phyloP scores from a whole-genome alignment of 352 stramenopile species.

The Pythium phragmiticola region DNA sequence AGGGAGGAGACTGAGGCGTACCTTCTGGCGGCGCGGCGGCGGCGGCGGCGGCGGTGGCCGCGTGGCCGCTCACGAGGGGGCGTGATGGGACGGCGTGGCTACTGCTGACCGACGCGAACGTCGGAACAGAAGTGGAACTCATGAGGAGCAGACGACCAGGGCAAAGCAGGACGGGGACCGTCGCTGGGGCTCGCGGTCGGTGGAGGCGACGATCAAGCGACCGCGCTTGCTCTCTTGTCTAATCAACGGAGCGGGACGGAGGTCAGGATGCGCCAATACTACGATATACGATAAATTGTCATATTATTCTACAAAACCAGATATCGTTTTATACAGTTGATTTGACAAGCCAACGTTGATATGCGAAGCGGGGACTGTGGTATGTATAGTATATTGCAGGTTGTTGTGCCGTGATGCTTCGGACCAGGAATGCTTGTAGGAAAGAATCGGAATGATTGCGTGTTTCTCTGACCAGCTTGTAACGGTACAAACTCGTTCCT shows the following conservation, averaged over 20 bases:
- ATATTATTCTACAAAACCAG: background rate
- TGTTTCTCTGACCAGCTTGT: background rate
- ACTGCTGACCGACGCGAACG: background rate
- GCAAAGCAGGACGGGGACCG: background rate
- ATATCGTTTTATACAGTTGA: background rate
- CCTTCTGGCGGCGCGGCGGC: background rate
- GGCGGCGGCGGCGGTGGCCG: background rate
- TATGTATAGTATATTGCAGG: no score
- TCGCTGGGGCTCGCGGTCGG: background rate
- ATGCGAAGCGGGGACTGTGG: no score
- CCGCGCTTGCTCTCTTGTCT: background rate
- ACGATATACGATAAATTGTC: background rate
- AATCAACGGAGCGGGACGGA: background rate
- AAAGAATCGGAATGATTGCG: background rate
- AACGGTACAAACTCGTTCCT: background rate
- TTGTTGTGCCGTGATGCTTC: background rate
- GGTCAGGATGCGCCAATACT: background rate
- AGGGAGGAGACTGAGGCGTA: background rate
- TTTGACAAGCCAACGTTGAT: background rate
- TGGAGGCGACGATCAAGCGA: background rate
- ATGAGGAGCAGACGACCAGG: background rate
- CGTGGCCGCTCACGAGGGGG: background rate
- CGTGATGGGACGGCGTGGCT: background rate
- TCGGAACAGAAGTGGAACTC: conserved; percentile 1
- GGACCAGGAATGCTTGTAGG: background rate